These are phyloP conservation scores for Lojkania enalia DNA, from an alignment of 2,329 filamentous ascomycete genomes.

Conservation along the genomic window DNA sequence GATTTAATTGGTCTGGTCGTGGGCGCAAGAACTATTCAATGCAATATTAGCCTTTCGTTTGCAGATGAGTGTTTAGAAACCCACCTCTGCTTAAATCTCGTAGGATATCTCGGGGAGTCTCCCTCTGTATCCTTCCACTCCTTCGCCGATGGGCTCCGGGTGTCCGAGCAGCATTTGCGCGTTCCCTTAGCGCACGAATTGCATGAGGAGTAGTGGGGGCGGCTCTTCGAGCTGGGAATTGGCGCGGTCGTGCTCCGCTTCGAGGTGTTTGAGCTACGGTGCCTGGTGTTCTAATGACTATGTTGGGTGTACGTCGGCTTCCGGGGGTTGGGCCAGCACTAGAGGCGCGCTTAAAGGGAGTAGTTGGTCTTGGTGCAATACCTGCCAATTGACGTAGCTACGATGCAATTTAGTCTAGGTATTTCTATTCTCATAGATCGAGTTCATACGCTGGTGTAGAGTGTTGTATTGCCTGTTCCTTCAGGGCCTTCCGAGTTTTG, in stretches of 20 bases:
- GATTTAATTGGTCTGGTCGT: conserved; percentile 51
- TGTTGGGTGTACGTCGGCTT: conserved; percentile 35
- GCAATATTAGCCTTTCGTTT: conserved; percentile 8
- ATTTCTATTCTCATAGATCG: background rate
- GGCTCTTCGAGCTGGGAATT: conserved; percentile 37
- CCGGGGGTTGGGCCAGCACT: conserved; percentile 39
- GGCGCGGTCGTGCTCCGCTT: conserved; percentile 36
- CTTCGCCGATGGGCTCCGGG: conserved; percentile 53
- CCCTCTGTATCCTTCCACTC: conserved; percentile 55
- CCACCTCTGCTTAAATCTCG: conserved; percentile 57
- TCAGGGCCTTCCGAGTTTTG: conserved; percentile 18
- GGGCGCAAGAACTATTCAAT: conserved; percentile 52
- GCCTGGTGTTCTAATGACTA: conserved; percentile 38
- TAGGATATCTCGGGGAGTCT: conserved; percentile 60
- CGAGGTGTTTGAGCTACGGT: conserved; percentile 40
- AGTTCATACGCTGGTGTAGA: conserved; percentile 24
- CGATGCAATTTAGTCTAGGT: conserved; percentile 5
- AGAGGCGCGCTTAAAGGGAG: conserved; percentile 40
- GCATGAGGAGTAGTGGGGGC: conserved; percentile 60
- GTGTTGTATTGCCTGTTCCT: conserved; percentile 15
- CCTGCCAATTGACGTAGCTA: conserved; percentile 36
- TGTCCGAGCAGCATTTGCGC: conserved; percentile 54
- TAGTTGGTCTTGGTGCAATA: conserved; percentile 36
- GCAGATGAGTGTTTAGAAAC: background rate
- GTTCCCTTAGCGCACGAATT: conserved; percentile 58